These are phyloP conservation scores for Besnoitia besnoiti DNA, from an alignment of 169 alveolate genomes.

Conservation along the genomic window DNA sequence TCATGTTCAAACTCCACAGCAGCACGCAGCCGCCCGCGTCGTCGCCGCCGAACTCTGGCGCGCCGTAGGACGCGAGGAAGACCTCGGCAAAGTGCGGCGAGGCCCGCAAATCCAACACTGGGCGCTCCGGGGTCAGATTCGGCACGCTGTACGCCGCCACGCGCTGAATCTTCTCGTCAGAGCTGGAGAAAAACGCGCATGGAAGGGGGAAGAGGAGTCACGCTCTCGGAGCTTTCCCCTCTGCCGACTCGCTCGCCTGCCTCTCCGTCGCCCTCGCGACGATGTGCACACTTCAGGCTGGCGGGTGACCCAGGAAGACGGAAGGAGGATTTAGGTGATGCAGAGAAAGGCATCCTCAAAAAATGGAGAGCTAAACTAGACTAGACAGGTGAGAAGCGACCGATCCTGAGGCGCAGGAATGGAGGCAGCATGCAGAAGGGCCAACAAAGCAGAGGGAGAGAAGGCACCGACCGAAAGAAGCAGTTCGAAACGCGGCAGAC, in stretches of 20 bases:
- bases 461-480: background rate
- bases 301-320: too few species aligned
- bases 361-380: too few species aligned
- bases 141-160: constrained; percentile 30
- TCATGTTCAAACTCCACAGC: background rate
- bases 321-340: too few species aligned
- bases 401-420: background rate
- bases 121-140: constrained; percentile 43
- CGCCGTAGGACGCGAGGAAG: constrained; percentile 84
- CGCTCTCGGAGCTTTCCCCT: too few species aligned
- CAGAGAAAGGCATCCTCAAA: too few species aligned
- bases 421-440: background rate
- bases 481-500: too few species aligned
- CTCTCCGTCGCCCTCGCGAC: too few species aligned
- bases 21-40: background rate
- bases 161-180: constrained; percentile 26
- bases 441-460: background rate
- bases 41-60: constrained; percentile 61
- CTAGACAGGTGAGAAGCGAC: background rate
- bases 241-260: too few species aligned
- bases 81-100: constrained; percentile 73
- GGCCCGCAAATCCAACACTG: constrained; percentile 72
- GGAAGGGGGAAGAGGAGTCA: background rate
- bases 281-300: too few species aligned
- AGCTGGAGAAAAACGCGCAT: background rate